phyloP scores from a whole-genome alignment of 2,329 filamentous ascomycete species.

The Trichoderma cornu-damae region DNA sequence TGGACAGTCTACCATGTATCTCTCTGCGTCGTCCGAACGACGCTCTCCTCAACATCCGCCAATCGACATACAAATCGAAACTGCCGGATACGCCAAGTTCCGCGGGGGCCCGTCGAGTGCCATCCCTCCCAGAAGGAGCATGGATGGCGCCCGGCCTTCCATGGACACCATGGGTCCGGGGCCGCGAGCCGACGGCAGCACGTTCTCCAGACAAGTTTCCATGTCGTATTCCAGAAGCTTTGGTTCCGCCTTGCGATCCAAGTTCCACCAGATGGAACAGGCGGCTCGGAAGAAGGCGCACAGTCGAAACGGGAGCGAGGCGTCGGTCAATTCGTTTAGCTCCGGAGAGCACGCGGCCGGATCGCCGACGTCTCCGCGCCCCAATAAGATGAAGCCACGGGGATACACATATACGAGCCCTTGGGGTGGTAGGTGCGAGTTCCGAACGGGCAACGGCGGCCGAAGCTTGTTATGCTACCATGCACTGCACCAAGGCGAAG shows the following conservation, averaged over 20 bases:
- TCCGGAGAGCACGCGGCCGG: conserved; percentile 28
- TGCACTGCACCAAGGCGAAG: conserved; percentile 46
- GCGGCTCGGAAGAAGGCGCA: conserved; percentile 26
- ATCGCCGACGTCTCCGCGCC: conserved; percentile 1
- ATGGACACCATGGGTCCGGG: conserved; percentile 15
- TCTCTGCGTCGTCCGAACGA: conserved; percentile 19
- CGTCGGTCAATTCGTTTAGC: conserved; percentile 31
- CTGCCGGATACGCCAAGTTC: conserved; percentile 54
- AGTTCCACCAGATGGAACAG: conserved; percentile 37
- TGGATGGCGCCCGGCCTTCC: conserved; percentile 28
- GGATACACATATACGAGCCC: conserved; percentile 78
- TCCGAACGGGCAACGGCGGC: conserved; percentile 71
- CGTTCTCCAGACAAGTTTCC: conserved; percentile 39
- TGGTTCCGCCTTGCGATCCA: conserved; percentile 42
- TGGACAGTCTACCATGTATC: conserved; percentile 24
- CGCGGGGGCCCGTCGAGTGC: conserved; percentile 30
- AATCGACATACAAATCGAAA: conserved; percentile 50
- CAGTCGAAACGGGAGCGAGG: conserved; percentile 28
- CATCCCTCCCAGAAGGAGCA: conserved; percentile 39
- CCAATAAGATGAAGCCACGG: conserved; percentile 42
- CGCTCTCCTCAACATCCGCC: conserved; percentile 30
- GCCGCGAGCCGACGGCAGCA: neutral
- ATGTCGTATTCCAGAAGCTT: conserved; percentile 54
- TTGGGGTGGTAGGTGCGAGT: conserved; percentile 84
- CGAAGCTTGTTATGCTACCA: conserved; percentile 71